Percentiles rank a stretch among this genome's conserved stretches.
phyloP scores from a whole-genome alignment of 2,329 filamentous ascomycete genomes.

The Teratosphaeria nubilosa region DNA sequence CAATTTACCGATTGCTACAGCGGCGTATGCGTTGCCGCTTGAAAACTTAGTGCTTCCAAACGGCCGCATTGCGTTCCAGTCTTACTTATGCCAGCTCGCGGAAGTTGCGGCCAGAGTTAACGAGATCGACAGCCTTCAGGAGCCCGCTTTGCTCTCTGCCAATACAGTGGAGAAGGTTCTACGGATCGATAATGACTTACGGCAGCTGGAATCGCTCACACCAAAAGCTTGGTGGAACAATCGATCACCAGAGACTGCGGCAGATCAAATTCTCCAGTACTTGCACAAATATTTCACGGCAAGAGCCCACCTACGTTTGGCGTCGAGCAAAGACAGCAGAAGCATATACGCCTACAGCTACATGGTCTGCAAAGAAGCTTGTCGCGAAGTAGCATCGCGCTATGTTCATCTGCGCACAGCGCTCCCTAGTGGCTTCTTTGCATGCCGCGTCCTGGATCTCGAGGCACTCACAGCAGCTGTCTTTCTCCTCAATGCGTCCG shows the following conservation, averaged over 20 bases:
- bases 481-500: constrained; percentile 10
- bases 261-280: constrained; percentile 15
- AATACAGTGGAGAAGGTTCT: constrained; percentile 10
- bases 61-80: constrained; percentile 1
- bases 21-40: constrained; percentile 1
- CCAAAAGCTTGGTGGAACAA: constrained; percentile 17
- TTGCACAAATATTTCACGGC: constrained; percentile 19
- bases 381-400: constrained; percentile 10
- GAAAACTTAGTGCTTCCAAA: background rate
- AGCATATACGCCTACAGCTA: constrained; percentile 17
- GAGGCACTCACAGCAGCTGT: constrained; percentile 18
- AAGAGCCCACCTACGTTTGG: constrained; percentile 17
- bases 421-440: constrained; percentile 18
- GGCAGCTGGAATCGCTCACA: constrained; percentile 11
- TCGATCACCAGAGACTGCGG: constrained; percentile 3
- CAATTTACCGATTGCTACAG: constrained; percentile 4
- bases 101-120: constrained; percentile 6
- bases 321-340: constrained; percentile 15
- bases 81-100: constrained; percentile 7
- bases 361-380: constrained; percentile 16
- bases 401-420: constrained; percentile 13
- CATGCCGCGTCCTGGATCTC: constrained; percentile 17
- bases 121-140: constrained; percentile 4
- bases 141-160: background rate
- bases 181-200: constrained; percentile 15